Conservation (phyloP, 345 rosid species). For the Lepidium didymum region DNA sequence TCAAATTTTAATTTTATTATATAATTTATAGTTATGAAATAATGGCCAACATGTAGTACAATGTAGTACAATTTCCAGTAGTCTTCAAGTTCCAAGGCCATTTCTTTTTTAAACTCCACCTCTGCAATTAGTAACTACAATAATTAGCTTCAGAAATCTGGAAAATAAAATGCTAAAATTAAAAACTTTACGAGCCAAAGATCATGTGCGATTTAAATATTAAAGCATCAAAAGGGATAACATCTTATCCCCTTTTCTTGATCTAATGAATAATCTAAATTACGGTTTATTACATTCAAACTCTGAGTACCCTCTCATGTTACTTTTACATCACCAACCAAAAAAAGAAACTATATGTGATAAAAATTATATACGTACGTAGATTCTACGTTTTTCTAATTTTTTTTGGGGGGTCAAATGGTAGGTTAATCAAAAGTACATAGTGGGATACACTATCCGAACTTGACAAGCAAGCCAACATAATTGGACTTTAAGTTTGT, state of each 20-base stretch:
- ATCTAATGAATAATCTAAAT: neutral
- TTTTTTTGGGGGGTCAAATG: neutral
- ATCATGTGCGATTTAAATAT: constrained; percentile 17
- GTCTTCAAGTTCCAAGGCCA: constrained; percentile 27
- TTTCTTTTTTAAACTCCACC: neutral
- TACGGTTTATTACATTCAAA: constrained; percentile 4
- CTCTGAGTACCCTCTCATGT: constrained; percentile 10
- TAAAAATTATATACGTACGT: neutral
- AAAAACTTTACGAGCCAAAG: constrained; percentile 3
- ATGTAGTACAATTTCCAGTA: constrained; percentile 18
- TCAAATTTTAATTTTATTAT: neutral
- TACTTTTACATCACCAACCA: neutral
- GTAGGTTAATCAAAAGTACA: neutral
- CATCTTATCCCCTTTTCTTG: constrained; percentile 23
- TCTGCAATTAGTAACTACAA: constrained; percentile 5
- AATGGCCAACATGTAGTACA: constrained; percentile 21
- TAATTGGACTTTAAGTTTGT: neutral
- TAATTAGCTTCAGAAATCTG: constrained; percentile 6
- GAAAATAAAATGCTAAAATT: neutral
- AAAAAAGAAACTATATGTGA: neutral
- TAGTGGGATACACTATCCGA: neutral
- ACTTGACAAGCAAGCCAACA: neutral
- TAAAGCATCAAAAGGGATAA: constrained; percentile 20
- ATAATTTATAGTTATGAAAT: no score
- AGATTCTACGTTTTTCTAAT: neutral